Base-by-base conservation (phyloP, 1,284 basidiomycete species). In the Pseudozyma thailandica region DNA sequence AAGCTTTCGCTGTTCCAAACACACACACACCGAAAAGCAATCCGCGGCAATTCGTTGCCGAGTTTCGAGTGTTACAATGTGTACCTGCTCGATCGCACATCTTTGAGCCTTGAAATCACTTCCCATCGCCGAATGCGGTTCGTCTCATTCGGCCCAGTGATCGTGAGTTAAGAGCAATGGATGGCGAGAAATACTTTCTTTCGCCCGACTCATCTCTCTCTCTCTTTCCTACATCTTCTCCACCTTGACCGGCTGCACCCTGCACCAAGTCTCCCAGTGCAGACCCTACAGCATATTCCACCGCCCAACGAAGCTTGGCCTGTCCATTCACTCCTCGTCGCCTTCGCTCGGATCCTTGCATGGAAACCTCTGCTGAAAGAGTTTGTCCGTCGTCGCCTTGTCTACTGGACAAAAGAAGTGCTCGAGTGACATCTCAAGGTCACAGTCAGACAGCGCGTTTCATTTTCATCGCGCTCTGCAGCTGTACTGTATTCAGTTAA, bases 121-220 rank as follows among this genome's bases (percentile, higher is more conserved):
- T n/a, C n/a, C n/a, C n/a, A n/a, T n/a, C n/a, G n/a, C n/a, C n/a
- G n/a, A n/a, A n/a, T n/a, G n/a, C n/a, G n/a, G 15, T 8, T 31
- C 30, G 7, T 20, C 39, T 62, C 59, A 54, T 62, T 69, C 65
- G 65, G 65, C 65, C n/a, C 65, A 59, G 65, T 69, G 65, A 69
- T 69, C 65, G 65, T 35, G 6, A n/a, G 13, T 35, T 35, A 6
- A 16, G n/a, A n/a, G 26, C 28, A n/a, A 20, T n/a, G 20, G 44
- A 26, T 25, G 44, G 39, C 55, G 47, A 33, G 45, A 30, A 33
- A 28, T 27, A n/a, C 33, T 35, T 62, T 69, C 65, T 69, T 62
- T 69, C 65, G 65, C 59, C 50, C 65, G 65, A 69, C 65, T 69
- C 59, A 30, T 58, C 54, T 28, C 25, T 20, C 18, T 15, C 20